Percentiles rank a stretch among this genome's conserved stretches.
Conservation (phyloP, 441 rosid species). For the Euphorbia corollata region DNA sequence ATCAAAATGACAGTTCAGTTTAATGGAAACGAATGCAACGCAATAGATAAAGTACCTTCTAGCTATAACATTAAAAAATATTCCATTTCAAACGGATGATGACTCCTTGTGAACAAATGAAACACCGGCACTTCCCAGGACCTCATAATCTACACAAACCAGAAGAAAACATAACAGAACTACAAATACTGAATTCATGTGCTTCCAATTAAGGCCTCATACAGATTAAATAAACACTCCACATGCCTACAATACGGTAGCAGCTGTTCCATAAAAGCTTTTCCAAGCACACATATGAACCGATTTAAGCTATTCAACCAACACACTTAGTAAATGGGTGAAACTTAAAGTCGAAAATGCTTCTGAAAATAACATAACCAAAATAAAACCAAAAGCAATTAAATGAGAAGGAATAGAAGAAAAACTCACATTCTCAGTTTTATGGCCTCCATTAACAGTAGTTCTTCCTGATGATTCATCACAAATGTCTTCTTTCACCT, state of each 20-base stretch:
- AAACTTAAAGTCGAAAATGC: neutral
- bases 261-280: neutral
- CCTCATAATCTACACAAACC: neutral
- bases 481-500: no score
- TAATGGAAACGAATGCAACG: neutral
- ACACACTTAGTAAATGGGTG: neutral
- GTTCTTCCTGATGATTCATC: slow-evolving; percentile 12
- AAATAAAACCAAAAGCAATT: neutral
- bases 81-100: slow-evolving; percentile 1
- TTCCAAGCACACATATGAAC: neutral
- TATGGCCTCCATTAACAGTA: slow-evolving; percentile 23
- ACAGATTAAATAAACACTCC: neutral
- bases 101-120: neutral
- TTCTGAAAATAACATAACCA: neutral
- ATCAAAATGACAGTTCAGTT: neutral
- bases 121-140: neutral
- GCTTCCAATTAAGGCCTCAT: neutral
- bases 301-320: neutral
- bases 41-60: neutral
- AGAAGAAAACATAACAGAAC: neutral
- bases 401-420: neutral
- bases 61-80: slow-evolving; percentile 6
- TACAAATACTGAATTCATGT: neutral
- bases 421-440: slow-evolving; percentile 47
- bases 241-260: neutral